Evolutionary conservation across 495 filamentous ascomycete genomes (phyloP).

Genomic region (Neurospora sp.): DNA sequence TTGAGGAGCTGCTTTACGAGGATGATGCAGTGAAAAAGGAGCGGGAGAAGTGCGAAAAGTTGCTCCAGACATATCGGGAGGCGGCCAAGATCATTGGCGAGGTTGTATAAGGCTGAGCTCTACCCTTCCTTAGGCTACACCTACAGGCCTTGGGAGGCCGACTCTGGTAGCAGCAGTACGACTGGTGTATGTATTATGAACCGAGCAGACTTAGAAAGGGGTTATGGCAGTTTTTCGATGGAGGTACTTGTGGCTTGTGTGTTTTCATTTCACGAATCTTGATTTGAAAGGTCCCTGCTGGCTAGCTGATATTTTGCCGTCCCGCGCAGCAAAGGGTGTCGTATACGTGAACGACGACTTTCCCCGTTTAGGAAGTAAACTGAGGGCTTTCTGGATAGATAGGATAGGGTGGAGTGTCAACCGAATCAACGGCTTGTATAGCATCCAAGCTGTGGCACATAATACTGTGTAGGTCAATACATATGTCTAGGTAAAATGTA

Average conservation of each 20-base stretch:
- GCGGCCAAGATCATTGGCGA: conserved; percentile 96
- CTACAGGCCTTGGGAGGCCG: neutral
- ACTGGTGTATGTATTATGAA: neutral
- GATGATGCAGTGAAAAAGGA: conserved; percentile 96
- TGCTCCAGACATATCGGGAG: conserved; percentile 89
- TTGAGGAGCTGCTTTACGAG: conserved; percentile 90
- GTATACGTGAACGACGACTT: neutral
- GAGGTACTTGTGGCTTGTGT: neutral
- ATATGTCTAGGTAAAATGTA: neutral
- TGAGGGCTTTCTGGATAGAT: neutral
- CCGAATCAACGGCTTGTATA: neutral
- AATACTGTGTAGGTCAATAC: neutral
- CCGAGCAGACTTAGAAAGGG: neutral
- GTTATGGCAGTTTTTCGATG: neutral
- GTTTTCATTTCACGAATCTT: neutral
- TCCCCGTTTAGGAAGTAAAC: neutral
- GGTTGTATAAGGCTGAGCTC: conserved; percentile 54
- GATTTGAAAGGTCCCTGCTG: neutral
- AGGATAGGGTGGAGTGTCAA: neutral
- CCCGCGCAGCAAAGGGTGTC: neutral
- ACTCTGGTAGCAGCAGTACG: neutral
- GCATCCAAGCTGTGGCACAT: neutral
- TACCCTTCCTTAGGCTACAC: neutral
- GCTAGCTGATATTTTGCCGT: neutral
- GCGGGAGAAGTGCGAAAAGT: conserved; percentile 92